Conservation (phyloP, 495 filamentous ascomycete genomes). For the Aspergillus haitiensis region DNA sequence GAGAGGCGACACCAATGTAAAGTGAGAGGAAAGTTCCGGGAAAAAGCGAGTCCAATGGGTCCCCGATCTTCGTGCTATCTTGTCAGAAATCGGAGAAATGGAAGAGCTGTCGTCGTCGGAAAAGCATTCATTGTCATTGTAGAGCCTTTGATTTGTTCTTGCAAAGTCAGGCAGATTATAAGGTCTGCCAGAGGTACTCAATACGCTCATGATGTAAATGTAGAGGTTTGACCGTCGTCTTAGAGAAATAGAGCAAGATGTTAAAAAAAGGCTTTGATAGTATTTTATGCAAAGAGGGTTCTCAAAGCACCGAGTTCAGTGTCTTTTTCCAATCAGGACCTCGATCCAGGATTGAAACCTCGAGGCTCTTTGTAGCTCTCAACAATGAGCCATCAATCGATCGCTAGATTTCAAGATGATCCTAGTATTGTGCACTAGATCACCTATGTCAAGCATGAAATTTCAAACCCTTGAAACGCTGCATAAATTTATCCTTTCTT, state of each 20-base stretch:
- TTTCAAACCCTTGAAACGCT: too few relatives aligned
- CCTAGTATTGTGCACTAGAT: background rate
- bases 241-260: background rate
- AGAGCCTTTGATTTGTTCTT: background rate
- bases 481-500: too few relatives aligned
- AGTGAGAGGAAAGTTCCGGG: slow-evolving; percentile 35
- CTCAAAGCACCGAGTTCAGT: background rate
- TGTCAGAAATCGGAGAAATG: slow-evolving; percentile 35
- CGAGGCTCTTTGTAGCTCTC: background rate
- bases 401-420: background rate
- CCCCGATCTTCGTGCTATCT: slow-evolving; percentile 21
- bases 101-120: slow-evolving; percentile 25
- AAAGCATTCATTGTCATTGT: background rate
- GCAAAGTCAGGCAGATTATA: background rate
- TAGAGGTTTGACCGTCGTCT: background rate
- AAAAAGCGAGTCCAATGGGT: slow-evolving; percentile 33
- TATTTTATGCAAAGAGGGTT: background rate
- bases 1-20: slow-evolving; percentile 29
- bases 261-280: background rate
- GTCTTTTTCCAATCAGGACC: background rate
- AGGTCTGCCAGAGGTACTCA: background rate
- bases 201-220: background rate
- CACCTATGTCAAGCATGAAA: too few relatives aligned
- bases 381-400: background rate
- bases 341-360: background rate